These are phyloP conservation scores for Suzukiozyma palmioleophila DNA, from an alignment of 1,139 yeast species.

Conservation along the genomic window DNA sequence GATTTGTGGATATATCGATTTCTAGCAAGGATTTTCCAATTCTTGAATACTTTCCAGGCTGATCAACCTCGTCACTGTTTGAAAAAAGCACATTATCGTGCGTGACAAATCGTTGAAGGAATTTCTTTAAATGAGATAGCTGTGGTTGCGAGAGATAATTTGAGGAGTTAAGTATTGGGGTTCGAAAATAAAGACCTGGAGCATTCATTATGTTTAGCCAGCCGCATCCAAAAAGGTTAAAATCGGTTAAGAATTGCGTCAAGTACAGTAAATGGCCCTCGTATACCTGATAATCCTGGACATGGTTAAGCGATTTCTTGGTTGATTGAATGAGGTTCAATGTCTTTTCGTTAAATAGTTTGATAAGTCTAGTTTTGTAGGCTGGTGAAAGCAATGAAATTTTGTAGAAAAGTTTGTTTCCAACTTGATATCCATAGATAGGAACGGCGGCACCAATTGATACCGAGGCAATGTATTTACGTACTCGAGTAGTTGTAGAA, in stretches of 20 bases:
- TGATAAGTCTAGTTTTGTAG: conserved; percentile 54
- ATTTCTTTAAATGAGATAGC: conserved; percentile 4
- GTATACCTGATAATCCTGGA: conserved; percentile 24
- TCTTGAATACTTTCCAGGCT: conserved; percentile 31
- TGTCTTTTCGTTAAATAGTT: conserved; percentile 31
- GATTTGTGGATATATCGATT: conserved; percentile 57
- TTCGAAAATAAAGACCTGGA: conserved; percentile 29
- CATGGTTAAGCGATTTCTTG: conserved; percentile 4
- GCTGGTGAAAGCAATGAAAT: conserved; percentile 64
- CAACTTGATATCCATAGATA: conserved; percentile 77
- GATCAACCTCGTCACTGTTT: conserved; percentile 8
- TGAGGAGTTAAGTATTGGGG: conserved; percentile 20
- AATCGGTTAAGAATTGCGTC: conserved; percentile 78
- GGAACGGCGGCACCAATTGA: conserved; percentile 72
- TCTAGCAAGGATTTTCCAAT: conserved; percentile 64
- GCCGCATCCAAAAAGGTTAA: conserved; percentile 78
- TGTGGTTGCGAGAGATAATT: background rate
- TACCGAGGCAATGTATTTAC: conserved; percentile 59
- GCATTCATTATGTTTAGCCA: conserved; percentile 47
- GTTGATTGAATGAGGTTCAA: background rate
- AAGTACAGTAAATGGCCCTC: conserved; percentile 80
- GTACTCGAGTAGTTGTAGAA: conserved; percentile 3
- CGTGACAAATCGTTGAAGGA: conserved; percentile 15
- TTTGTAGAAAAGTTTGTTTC: conserved; percentile 60
- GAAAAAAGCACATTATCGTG: conserved; percentile 21